These are phyloP conservation scores for Crithidia fasciculata DNA, from an alignment of 208 protist genomes.

Conservation along the genomic window DNA sequence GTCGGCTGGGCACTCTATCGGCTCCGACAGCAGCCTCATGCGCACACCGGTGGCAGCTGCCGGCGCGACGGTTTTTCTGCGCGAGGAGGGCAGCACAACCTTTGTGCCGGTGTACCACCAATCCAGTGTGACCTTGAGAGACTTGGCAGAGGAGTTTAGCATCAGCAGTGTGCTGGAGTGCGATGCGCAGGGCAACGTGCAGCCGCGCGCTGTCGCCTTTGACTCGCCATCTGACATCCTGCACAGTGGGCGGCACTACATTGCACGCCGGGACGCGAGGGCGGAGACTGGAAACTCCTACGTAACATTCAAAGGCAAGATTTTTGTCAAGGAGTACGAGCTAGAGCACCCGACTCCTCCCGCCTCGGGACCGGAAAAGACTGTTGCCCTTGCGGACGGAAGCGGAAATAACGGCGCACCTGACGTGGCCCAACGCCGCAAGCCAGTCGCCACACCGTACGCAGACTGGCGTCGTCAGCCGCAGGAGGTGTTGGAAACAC, in stretches of 20 bases:
- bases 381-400: neutral
- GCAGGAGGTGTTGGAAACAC: neutral
- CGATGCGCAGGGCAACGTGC: conserved; percentile 64
- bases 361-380: neutral
- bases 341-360: conserved; percentile 49
- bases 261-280: conserved; percentile 66
- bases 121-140: conserved; percentile 63
- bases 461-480: neutral
- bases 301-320: conserved; percentile 83
- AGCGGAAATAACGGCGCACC: neutral
- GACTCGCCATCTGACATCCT: conserved; percentile 85
- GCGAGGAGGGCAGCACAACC: conserved; percentile 42
- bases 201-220: conserved; percentile 74
- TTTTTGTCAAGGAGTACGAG: conserved; percentile 85
- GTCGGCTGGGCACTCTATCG: neutral
- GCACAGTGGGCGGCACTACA: conserved; percentile 79
- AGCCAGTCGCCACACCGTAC: conserved; percentile 20
- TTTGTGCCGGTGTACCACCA: conserved; percentile 62
- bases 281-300: conserved; percentile 43
- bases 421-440: neutral
- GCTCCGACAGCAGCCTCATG: neutral
- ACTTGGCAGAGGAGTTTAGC: conserved; percentile 81
- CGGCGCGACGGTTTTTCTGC: conserved; percentile 55
- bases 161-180: conserved; percentile 88
- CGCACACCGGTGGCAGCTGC: conserved; percentile 14